These are phyloP conservation scores for Xylaria sp. DNA, from an alignment of 2,329 filamentous ascomycete genomes.

Conservation along the genomic window DNA sequence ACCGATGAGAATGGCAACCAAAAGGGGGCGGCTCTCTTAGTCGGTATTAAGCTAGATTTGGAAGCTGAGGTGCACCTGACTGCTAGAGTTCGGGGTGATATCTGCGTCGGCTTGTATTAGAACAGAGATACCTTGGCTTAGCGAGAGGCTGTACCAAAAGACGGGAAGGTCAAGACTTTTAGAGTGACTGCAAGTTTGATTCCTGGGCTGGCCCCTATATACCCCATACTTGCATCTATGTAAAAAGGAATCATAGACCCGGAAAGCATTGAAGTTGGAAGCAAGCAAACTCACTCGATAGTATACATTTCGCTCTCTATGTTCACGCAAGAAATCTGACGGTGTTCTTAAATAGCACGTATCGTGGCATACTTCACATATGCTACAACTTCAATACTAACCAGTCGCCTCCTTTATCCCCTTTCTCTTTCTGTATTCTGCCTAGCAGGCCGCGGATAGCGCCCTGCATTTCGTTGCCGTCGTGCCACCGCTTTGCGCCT, in stretches of 20 bases:
- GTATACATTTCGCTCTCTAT: not conserved
- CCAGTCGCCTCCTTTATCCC: constrained; percentile 55
- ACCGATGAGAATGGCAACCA: constrained; percentile 67
- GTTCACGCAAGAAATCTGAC: not conserved
- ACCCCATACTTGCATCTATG: constrained; percentile 21
- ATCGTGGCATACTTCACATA: not conserved
- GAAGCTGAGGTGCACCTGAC: constrained; percentile 72
- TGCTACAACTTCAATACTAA: constrained; percentile 63
- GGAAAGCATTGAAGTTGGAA: not conserved
- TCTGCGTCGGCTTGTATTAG: constrained; percentile 68
- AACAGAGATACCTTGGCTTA: not conserved
- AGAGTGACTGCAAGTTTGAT: constrained; percentile 20
- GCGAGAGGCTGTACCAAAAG: constrained; percentile 2
- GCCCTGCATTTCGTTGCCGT: constrained; percentile 80
- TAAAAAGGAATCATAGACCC: constrained; percentile 18
- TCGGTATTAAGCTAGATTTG: constrained; percentile 72
- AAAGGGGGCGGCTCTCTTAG: constrained; percentile 67
- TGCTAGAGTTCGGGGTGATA: constrained; percentile 69
- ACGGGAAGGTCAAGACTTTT: constrained; percentile 7
- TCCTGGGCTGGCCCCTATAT: constrained; percentile 28
- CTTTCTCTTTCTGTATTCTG: constrained; percentile 62
- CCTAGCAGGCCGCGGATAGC: constrained; percentile 75
- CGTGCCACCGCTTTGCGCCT: constrained; percentile 80
- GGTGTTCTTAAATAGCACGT: not conserved
- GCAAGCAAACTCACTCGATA: not conserved